phyloP scores from a whole-genome alignment of 495 filamentous ascomycete species.

The Tetracladium setigerum region DNA sequence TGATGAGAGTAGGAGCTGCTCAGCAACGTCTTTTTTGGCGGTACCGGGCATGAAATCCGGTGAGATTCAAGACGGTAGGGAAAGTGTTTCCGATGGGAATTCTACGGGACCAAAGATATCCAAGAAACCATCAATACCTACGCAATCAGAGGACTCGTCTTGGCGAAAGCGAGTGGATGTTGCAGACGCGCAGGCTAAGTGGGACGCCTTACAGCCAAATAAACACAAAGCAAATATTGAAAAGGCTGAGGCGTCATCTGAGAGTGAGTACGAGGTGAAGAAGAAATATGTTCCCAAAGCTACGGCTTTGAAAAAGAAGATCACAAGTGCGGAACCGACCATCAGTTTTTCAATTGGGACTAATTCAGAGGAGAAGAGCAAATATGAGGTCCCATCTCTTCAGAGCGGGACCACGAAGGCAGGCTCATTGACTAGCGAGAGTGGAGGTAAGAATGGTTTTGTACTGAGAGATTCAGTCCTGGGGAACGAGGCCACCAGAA shows the following conservation, averaged over 20 bases:
- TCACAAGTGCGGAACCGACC: neutral
- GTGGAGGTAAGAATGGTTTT: constrained; percentile 10
- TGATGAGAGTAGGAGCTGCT: neutral
- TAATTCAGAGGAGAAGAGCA: constrained; percentile 39
- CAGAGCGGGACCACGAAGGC: constrained; percentile 11
- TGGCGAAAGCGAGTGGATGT: constrained; percentile 13
- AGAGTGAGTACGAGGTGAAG: constrained; percentile 62
- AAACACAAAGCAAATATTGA: constrained; percentile 14
- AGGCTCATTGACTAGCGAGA: constrained; percentile 21
- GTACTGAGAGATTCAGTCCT: constrained; percentile 26
- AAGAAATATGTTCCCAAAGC: constrained; percentile 28
- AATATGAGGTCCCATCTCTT: neutral
- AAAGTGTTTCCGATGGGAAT: constrained; percentile 2
- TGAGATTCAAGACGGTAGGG: constrained; percentile 9
- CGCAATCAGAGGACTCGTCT: constrained; percentile 2
- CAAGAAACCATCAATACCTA: constrained; percentile 20
- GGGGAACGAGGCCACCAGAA: constrained; percentile 50
- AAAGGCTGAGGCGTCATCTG: constrained; percentile 37
- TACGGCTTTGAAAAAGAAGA: neutral
- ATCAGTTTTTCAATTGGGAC: constrained; percentile 14
- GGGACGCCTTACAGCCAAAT: constrained; percentile 17
- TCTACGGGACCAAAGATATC: neutral
- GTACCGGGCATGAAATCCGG: constrained; percentile 3
- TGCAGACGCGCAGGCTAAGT: constrained; percentile 9
- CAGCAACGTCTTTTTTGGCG: neutral